Conservation (phyloP, 768 basidiomycete species). For the Ramaria rubella region DNA sequence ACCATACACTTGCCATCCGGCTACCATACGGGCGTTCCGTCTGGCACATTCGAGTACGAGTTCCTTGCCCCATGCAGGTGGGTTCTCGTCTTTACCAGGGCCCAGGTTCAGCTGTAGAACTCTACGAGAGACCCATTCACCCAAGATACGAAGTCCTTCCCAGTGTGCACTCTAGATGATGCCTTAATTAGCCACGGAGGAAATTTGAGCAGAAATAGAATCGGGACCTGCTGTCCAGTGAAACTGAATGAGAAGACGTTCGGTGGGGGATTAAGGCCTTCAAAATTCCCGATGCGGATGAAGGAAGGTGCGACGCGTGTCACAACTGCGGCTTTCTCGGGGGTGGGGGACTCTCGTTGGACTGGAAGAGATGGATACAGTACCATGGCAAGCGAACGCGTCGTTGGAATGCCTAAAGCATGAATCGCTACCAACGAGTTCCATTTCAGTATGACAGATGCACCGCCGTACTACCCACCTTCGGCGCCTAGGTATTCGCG, state of each 20-base stretch:
- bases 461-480: constrained; percentile 42
- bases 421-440: constrained; percentile 42
- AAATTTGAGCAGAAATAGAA: neutral
- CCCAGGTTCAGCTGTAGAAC: constrained; percentile 43
- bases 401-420: constrained; percentile 85
- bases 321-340: constrained; percentile 66
- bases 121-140: constrained; percentile 62
- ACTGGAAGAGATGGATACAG: constrained; percentile 70
- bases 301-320: constrained; percentile 86
- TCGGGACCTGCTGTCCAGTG: constrained; percentile 57
- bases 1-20: constrained; percentile 91
- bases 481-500: constrained; percentile 92
- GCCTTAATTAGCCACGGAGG: neutral
- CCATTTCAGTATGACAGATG: neutral
- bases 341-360: constrained; percentile 49
- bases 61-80: constrained; percentile 60
- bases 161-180: constrained; percentile 41
- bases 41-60: constrained; percentile 73
- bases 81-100: constrained; percentile 14
- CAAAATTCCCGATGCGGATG: constrained; percentile 86
- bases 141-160: constrained; percentile 68
- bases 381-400: constrained; percentile 76
- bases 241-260: constrained; percentile 59
- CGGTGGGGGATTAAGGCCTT: constrained; percentile 71
- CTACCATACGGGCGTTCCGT: constrained; percentile 89